Evolutionary conservation across 768 basidiomycete genomes (phyloP).

Genomic region (Serendipita sp.): DNA sequence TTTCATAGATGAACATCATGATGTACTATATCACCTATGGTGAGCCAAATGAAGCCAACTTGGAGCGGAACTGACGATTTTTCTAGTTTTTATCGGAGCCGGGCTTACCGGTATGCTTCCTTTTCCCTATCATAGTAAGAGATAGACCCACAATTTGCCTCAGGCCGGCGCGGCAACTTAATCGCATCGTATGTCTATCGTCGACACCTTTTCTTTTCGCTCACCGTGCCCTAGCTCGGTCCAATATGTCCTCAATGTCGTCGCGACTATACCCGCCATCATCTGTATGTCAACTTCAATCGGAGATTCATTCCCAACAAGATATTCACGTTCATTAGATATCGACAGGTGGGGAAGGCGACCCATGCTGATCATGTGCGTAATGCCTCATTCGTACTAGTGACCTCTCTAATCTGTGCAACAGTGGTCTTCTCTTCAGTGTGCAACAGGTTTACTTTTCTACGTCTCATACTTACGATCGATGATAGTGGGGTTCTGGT

Average conservation of each 20-base stretch:
- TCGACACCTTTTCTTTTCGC: background rate
- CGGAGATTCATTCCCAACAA: slow-evolving; percentile 33
- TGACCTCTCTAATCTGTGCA: background rate
- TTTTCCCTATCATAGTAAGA: slow-evolving; percentile 4
- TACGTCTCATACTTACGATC: slow-evolving; percentile 1
- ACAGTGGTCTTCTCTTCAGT: slow-evolving; percentile 7
- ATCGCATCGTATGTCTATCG: slow-evolving; percentile 47
- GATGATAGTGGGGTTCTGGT: slow-evolving; percentile 45
- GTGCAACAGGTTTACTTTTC: background rate
- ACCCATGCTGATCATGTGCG: slow-evolving; percentile 54
- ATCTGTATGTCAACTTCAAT: slow-evolving; percentile 31
- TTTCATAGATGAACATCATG: slow-evolving; percentile 78
- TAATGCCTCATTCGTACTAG: slow-evolving; percentile 12
- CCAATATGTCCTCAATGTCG: slow-evolving; percentile 33
- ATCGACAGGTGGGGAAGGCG: slow-evolving; percentile 71
- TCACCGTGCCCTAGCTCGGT: background rate
- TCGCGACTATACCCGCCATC: slow-evolving; percentile 28
- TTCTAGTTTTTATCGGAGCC: background rate
- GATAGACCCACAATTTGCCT: slow-evolving; percentile 15
- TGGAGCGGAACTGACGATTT: background rate
- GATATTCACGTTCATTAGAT: slow-evolving; percentile 19
- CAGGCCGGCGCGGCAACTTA: slow-evolving; percentile 54
- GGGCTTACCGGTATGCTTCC: background rate
- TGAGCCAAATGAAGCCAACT: background rate
- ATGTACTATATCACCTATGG: slow-evolving; percentile 28